Evolutionary conservation across 139 green algal genomes (phyloP).

Genomic region (Coccomyxa sp.): DNA sequence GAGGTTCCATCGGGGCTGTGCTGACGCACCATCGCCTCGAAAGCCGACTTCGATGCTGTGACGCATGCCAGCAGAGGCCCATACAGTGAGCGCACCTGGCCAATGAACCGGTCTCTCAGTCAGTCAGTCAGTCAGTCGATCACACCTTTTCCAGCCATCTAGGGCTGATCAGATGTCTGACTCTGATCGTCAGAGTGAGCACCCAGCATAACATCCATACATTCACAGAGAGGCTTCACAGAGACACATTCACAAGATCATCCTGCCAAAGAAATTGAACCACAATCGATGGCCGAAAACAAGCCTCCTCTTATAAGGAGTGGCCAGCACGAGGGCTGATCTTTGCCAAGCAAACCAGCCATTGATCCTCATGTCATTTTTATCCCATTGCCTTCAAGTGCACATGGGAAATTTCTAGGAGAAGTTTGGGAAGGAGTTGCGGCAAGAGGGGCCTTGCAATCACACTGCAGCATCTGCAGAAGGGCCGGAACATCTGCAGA

Average conservation of each 20-base stretch:
- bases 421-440: neutral
- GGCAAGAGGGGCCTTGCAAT: neutral
- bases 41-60: constrained; percentile 68
- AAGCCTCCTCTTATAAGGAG: too few relatives aligned
- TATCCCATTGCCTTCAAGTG: neutral
- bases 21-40: constrained; percentile 75
- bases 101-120: neutral
- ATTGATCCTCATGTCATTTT: neutral
- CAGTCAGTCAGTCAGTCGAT: neutral
- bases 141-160: neutral
- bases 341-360: neutral
- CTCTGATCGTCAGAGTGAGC: neutral
- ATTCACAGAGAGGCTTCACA: too few relatives aligned
- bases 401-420: too few relatives aligned
- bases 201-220: neutral
- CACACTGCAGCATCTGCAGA: neutral
- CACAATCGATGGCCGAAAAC: too few relatives aligned
- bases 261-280: neutral
- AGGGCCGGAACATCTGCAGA: neutral
- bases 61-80: constrained; percentile 80
- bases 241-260: neutral
- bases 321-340: too few relatives aligned
- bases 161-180: neutral
- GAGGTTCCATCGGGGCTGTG: constrained; percentile 64
- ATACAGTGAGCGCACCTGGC: constrained; percentile 62